Conservation (phyloP, 495 filamentous ascomycete species). For the Patellaria atrata region DNA sequence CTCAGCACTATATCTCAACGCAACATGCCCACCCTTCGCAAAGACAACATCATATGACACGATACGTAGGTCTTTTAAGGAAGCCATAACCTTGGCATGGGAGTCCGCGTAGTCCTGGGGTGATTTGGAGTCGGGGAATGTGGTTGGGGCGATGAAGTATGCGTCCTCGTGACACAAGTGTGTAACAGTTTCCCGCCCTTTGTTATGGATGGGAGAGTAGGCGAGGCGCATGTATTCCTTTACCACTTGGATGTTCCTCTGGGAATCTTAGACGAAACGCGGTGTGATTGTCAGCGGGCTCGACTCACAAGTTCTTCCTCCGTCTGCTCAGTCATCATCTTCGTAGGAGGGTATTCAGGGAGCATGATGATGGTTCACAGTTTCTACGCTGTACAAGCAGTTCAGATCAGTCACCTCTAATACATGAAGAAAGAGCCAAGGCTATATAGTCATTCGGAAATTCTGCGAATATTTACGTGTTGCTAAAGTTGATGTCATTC, state of each 20-base stretch:
- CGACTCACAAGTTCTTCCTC: constrained; percentile 4
- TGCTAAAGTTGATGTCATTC: too few relatives aligned
- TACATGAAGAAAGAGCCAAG: too few relatives aligned
- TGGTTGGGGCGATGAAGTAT: constrained; percentile 20
- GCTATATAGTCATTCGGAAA: too few relatives aligned
- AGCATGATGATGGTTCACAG: too few relatives aligned
- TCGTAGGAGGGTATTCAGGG: constrained; percentile 9
- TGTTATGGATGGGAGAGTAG: constrained; percentile 23
- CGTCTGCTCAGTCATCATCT: constrained; percentile 12
- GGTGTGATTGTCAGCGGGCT: not conserved
- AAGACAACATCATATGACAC: constrained; percentile 23
- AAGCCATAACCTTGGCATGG: constrained; percentile 24
- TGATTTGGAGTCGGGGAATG: constrained; percentile 24
- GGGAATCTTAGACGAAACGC: not conserved
- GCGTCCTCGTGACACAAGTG: constrained; percentile 19
- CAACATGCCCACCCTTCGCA: constrained; percentile 23
- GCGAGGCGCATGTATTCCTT: constrained; percentile 27
- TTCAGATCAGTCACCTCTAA: too few relatives aligned
- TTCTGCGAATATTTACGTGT: too few relatives aligned
- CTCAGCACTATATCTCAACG: constrained; percentile 25
- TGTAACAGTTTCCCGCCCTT: constrained; percentile 19
- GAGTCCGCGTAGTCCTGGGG: constrained; percentile 27
- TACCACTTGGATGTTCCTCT: constrained; percentile 26
- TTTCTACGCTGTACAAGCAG: too few relatives aligned
- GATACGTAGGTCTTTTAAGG: constrained; percentile 24